A percentile compares a stretch with the other conserved stretches of the same genome.
Evolutionary conservation across 2,329 filamentous ascomycete genomes (phyloP).

Genomic region (Exophiala sp.): DNA sequence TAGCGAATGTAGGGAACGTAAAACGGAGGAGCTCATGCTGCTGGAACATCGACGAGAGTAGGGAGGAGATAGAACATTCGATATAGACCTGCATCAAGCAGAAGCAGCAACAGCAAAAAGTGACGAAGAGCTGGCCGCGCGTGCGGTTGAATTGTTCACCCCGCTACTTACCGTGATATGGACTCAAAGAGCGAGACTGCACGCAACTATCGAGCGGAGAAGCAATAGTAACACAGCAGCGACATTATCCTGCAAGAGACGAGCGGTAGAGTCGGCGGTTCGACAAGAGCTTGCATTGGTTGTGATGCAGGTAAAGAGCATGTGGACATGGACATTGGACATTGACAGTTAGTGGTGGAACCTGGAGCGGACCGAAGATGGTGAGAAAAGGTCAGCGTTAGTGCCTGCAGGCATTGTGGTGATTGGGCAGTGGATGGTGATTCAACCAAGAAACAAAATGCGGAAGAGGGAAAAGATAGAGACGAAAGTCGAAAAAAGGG

Average conservation of each 20-base stretch:
- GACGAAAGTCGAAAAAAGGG: too few species aligned
- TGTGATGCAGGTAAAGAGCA: constrained; percentile 8
- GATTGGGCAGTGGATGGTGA: too few species aligned
- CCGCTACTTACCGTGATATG: constrained; percentile 25
- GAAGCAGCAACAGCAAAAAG: constrained; percentile 1
- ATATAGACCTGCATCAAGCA: constrained; percentile 18
- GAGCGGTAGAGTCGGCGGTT: constrained; percentile 23
- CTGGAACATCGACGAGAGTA: constrained; percentile 5
- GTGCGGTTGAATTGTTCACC: constrained; percentile 14
- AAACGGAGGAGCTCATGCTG: constrained; percentile 14
- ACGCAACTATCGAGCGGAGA: constrained; percentile 6
- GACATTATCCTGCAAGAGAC: constrained; percentile 9
- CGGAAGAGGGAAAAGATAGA: neutral
- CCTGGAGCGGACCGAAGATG: constrained; percentile 22
- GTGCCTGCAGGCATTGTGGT: neutral
- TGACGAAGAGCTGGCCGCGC: constrained; percentile 15
- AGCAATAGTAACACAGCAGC: constrained; percentile 15
- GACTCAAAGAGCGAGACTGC: constrained; percentile 4
- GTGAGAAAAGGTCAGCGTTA: neutral
- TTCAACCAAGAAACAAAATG: neutral
- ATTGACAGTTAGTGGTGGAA: constrained; percentile 1
- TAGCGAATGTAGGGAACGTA: constrained; percentile 21
- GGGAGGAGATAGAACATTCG: constrained; percentile 11
- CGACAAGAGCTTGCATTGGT: constrained; percentile 22
- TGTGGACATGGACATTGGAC: neutral